Conservation (phyloP, 441 rosid species). For the Mallotus repandus region DNA sequence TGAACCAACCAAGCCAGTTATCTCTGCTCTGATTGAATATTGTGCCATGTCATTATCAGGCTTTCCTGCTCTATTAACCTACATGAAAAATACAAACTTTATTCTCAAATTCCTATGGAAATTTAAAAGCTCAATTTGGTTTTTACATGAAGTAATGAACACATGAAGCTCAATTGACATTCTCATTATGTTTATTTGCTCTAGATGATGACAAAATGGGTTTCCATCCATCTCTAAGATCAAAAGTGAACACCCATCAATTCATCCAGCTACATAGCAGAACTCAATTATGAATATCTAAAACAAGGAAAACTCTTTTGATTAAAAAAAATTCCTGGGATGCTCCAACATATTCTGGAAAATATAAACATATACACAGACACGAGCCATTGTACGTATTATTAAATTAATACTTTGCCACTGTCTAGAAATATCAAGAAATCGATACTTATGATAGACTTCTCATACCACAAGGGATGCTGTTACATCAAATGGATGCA, state of each 20-base stretch:
- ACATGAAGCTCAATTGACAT: not conserved
- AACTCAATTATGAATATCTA: not conserved
- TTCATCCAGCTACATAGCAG: not conserved
- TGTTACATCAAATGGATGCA: slow-evolving; percentile 61
- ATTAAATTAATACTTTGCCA: not conserved
- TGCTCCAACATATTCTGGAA: not conserved
- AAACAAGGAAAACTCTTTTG: not conserved
- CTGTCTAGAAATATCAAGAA: slow-evolving; percentile 1
- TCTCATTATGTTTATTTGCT: not conserved
- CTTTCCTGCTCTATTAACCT: slow-evolving; percentile 84
- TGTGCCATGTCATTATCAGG: slow-evolving; percentile 71
- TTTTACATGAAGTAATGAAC: not conserved
- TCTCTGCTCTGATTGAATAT: slow-evolving; percentile 68
- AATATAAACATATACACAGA: not conserved
- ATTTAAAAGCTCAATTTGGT: not conserved
- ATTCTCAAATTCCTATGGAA: not conserved
- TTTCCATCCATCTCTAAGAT: not conserved
- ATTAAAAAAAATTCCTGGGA: not conserved
- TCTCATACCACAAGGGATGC: slow-evolving; percentile 66
- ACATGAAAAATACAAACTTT: slow-evolving; percentile 20
- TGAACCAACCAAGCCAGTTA: slow-evolving; percentile 66
- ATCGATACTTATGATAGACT: slow-evolving; percentile 5
- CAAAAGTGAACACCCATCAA: not conserved
- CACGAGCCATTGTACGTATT: not conserved
- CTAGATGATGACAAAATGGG: not conserved